These are phyloP conservation scores for Penicillium concentricum DNA, from an alignment of 2,329 filamentous ascomycete species.

Conservation along the genomic window DNA sequence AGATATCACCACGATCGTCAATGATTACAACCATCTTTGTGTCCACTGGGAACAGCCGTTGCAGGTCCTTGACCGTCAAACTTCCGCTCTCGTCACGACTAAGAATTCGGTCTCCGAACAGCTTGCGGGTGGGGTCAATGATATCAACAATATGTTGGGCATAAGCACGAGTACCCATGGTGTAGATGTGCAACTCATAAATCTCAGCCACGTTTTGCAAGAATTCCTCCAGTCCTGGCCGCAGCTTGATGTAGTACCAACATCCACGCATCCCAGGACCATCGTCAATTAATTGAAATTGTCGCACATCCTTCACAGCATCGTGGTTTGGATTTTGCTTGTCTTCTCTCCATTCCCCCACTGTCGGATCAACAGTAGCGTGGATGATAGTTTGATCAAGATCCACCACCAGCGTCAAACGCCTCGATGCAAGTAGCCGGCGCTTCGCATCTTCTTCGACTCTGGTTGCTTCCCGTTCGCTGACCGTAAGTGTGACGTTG, in stretches of 20 bases:
- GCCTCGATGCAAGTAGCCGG: slow-evolving; percentile 74
- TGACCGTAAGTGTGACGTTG: slow-evolving; percentile 82
- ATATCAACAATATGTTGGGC: slow-evolving; percentile 88
- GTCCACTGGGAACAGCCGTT: slow-evolving; percentile 89
- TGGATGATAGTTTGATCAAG: slow-evolving; percentile 98
- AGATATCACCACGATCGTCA: slow-evolving; percentile 93
- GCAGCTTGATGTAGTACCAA: slow-evolving; percentile 98
- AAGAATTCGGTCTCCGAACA: slow-evolving; percentile 92
- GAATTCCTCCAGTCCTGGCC: slow-evolving; percentile 80
- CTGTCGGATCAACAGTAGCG: slow-evolving; percentile 92
- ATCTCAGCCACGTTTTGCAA: slow-evolving; percentile 72
- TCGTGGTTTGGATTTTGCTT: slow-evolving; percentile 85
- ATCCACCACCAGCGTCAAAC: slow-evolving; percentile 92
- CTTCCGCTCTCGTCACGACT: slow-evolving; percentile 97
- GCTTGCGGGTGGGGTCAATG: slow-evolving; percentile 81
- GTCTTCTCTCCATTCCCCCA: slow-evolving; percentile 93
- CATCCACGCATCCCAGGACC: slow-evolving; percentile 72
- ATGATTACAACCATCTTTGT: slow-evolving; percentile 99
- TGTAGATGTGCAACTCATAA: slow-evolving; percentile 97
- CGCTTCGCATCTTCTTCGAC: slow-evolving; percentile 85
- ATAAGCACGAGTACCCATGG: slow-evolving; percentile 98
- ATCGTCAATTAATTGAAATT: slow-evolving; percentile 87
- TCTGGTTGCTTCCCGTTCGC: slow-evolving; percentile 72
- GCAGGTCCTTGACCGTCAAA: slow-evolving; percentile 83
- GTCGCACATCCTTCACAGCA: slow-evolving; percentile 81